phyloP scores from a whole-genome alignment of 805 yeast genomes.

The Lipomyces sp. region DNA sequence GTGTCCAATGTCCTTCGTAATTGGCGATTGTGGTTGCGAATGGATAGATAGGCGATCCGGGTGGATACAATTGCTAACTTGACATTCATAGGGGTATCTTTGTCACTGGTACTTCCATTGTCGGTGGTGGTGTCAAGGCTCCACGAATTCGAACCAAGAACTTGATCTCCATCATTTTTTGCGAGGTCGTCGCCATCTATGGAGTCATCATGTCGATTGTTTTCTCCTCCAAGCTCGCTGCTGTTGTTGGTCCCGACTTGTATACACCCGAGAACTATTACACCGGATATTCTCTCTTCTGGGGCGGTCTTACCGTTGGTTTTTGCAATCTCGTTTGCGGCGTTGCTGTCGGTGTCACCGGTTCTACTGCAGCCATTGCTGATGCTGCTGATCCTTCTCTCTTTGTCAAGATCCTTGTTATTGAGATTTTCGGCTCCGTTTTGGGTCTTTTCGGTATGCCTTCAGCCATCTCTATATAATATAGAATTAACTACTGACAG shows the following conservation, averaged over 20 bases:
- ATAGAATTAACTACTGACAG: conserved; percentile 3
- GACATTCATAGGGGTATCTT: conserved; percentile 68
- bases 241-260: conserved; percentile 63
- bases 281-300: conserved; percentile 92
- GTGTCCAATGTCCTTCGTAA: background rate
- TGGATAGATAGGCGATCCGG: background rate
- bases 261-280: conserved; percentile 83
- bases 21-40: background rate
- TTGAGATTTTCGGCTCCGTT: conserved; percentile 96
- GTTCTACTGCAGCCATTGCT: conserved; percentile 96
- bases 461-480: background rate
- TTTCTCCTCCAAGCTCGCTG: conserved; percentile 82
- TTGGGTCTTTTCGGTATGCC: conserved; percentile 81
- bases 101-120: conserved; percentile 88
- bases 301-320: conserved; percentile 99
- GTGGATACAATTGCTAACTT: conserved; percentile 4
- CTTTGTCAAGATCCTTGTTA: conserved; percentile 93
- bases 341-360: conserved; percentile 94
- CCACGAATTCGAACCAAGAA: conserved; percentile 98
- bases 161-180: conserved; percentile 89
- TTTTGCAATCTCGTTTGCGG: conserved; percentile 93
- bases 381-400: conserved; percentile 97
- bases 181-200: conserved; percentile 98
- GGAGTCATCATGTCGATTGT: conserved; percentile 94
- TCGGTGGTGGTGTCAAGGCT: conserved; percentile 98